Evolutionary conservation across 1,284 basidiomycete genomes (phyloP), one percentile per base, ranked within the genome.

Genomic region (Tremellales sp.): DNA sequence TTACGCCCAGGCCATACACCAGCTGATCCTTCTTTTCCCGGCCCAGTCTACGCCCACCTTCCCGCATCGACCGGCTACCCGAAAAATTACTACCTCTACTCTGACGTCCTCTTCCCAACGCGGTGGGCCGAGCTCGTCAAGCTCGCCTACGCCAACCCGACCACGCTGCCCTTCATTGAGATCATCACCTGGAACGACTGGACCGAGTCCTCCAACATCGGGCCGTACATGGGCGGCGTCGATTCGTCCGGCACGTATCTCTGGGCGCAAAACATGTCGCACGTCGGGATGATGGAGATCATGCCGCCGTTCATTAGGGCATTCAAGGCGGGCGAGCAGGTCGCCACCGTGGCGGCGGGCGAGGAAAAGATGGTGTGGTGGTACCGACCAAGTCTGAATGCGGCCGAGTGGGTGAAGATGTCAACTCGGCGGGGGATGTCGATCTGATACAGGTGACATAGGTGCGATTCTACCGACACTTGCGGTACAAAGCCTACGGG

Each of bases 101-200:
- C 19, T 21, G 40, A 42, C 28, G 32, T 28, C 10, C 40, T 42
- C 24, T 32, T 10, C 10, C n/a, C 40, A 8, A 42, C 40, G 13
- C 40, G 40, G 7, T 32, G 24, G 28, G 9, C 8, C 10, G 26
- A 42, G 22, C 8, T 42, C 19, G 16, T 42, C 7, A 14, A 21
- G 8, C 19, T 42, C 9, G 40, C 26, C 18, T n/a, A 8, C 19
- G 19, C 24, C 8, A 9, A 40, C 22, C 25, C 38, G 14, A 12
- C 14, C 18, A 19, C 35, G 10, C 14, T 40, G 10, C 9, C 7
- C 8, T 42, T 42, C 25, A 21, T 42, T n/a, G 40, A 42, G 19
- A 32, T 42, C 26, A 42, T 42, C 40, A 42, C 40, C n/a, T 42
- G 40, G 40, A 42, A 42, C 28, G 40, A 42, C 40, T 42, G 40